A percentile compares a stretch with the other conserved stretches of the same genome.
These are phyloP conservation scores for Cryptococcus neoformans DNA, from an alignment of 1,284 basidiomycete species.

Conservation along the genomic window DNA sequence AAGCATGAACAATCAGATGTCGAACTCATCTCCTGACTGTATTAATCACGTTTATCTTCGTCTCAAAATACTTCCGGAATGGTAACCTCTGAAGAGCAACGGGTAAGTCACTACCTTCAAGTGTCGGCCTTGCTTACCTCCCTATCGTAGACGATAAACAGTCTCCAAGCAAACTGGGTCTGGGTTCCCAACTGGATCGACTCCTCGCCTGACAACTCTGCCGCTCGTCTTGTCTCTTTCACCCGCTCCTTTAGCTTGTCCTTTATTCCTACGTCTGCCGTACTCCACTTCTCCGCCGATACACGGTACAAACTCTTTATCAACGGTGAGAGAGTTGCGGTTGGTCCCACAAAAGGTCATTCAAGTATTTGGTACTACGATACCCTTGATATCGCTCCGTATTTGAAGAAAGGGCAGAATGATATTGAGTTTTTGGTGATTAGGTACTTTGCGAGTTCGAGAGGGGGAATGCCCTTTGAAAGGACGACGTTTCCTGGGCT, in stretches of 20 bases:
- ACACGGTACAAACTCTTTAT: conserved; percentile 33
- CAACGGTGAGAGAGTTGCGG: conserved; percentile 20
- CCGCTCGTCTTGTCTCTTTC: conserved; percentile 23
- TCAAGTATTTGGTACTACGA: conserved; percentile 27
- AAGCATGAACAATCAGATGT: too few relatives aligned
- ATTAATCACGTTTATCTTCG: neutral
- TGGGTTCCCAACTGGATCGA: conserved; percentile 28
- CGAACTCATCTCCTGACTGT: too few relatives aligned
- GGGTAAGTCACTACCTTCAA: neutral
- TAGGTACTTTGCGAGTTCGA: conserved; percentile 19
- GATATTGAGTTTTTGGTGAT: conserved; percentile 18
- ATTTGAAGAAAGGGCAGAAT: conserved; percentile 17
- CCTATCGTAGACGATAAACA: conserved; percentile 7
- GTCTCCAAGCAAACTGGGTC: conserved; percentile 24
- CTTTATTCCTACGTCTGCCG: neutral
- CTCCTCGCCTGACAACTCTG: conserved; percentile 7
- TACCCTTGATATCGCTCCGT: conserved; percentile 22
- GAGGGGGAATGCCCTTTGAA: conserved; percentile 27
- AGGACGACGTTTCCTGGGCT: conserved; percentile 22
- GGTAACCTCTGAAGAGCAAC: neutral
- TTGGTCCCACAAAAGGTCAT: conserved; percentile 22
- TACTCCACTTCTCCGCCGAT: conserved; percentile 27
- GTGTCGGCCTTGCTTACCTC: neutral
- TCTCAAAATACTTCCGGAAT: neutral
- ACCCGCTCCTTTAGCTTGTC: conserved; percentile 9